phyloP scores from a whole-genome alignment of 148 eudicot species.

The Rhododendron vialii region DNA sequence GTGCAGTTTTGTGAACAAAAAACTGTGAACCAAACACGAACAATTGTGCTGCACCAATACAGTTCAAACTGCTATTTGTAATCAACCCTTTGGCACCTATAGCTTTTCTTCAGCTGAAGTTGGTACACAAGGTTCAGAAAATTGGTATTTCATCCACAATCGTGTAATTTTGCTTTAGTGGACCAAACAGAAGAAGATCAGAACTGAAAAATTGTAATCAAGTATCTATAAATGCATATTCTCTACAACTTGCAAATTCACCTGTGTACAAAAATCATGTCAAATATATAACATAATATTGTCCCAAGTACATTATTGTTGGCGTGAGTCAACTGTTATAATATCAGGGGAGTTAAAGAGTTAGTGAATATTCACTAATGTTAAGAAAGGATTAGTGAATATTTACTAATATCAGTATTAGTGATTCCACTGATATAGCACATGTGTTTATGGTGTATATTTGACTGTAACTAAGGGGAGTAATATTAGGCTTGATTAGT shows the following conservation, averaged over 20 bases:
- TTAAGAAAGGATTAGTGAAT: too few relatives aligned
- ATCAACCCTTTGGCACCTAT: neutral
- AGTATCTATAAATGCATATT: neutral
- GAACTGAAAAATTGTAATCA: neutral
- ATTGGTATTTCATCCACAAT: neutral
- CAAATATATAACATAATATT: neutral
- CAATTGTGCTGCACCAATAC: neutral
- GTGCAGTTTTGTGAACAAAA: neutral
- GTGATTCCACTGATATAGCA: too few relatives aligned
- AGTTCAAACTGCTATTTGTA: neutral
- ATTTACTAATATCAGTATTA: too few relatives aligned
- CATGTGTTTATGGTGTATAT: too few relatives aligned
- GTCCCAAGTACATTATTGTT: neutral
- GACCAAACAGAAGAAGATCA: neutral
- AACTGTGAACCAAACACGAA: neutral
- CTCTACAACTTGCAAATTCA: neutral
- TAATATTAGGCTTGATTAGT: too few relatives aligned
- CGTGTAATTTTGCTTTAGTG: neutral
- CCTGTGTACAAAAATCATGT: neutral
- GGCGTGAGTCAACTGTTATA: too few relatives aligned
- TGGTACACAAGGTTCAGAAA: neutral
- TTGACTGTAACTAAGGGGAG: too few relatives aligned
- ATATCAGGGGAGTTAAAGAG: too few relatives aligned
- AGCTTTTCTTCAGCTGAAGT: neutral
- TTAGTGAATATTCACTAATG: too few relatives aligned